Percentiles rank a stretch among this genome's conserved stretches.
Evolutionary conservation across 2,329 filamentous ascomycete genomes (phyloP).

Genomic region (Aplosporella prunicola): DNA sequence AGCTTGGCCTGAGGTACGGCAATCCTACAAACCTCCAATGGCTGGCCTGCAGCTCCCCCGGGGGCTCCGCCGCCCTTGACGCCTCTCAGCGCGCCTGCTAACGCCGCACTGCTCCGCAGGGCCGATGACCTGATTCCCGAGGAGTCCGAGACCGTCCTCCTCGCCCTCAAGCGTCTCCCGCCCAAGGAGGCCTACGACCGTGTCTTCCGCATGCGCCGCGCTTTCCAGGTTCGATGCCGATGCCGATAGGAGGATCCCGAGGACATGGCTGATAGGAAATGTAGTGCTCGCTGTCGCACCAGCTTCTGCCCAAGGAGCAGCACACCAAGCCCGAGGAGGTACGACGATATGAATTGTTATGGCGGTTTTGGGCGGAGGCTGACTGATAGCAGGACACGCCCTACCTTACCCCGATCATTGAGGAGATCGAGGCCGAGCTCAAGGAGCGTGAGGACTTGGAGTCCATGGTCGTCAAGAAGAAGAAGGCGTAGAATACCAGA

Average conservation of each 20-base stretch:
- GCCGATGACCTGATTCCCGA: slow-evolving; percentile 92
- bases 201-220: slow-evolving; percentile 91
- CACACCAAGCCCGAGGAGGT: slow-evolving; percentile 62
- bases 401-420: slow-evolving; percentile 60
- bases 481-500: slow-evolving; percentile 16
- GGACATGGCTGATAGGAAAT: slow-evolving; percentile 17
- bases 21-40: slow-evolving; percentile 7
- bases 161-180: slow-evolving; percentile 81
- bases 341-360: slow-evolving; percentile 15
- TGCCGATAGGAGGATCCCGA: neutral
- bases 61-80: neutral
- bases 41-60: slow-evolving; percentile 1
- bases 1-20: slow-evolving; percentile 78
- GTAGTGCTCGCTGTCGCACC: slow-evolving; percentile 57
- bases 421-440: slow-evolving; percentile 57
- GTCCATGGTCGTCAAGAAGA: slow-evolving; percentile 49
- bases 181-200: slow-evolving; percentile 92
- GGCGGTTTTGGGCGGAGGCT: slow-evolving; percentile 11
- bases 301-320: slow-evolving; percentile 54
- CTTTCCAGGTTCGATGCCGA: slow-evolving; percentile 60
- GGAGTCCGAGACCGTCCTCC: slow-evolving; percentile 77
- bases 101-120: slow-evolving; percentile 43
- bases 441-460: slow-evolving; percentile 62
- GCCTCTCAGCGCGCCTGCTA: slow-evolving; percentile 25
- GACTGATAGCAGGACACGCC: slow-evolving; percentile 46